Base-by-base conservation (phyloP, 441 rosid genomes). In the Euphorbia corollata region DNA sequence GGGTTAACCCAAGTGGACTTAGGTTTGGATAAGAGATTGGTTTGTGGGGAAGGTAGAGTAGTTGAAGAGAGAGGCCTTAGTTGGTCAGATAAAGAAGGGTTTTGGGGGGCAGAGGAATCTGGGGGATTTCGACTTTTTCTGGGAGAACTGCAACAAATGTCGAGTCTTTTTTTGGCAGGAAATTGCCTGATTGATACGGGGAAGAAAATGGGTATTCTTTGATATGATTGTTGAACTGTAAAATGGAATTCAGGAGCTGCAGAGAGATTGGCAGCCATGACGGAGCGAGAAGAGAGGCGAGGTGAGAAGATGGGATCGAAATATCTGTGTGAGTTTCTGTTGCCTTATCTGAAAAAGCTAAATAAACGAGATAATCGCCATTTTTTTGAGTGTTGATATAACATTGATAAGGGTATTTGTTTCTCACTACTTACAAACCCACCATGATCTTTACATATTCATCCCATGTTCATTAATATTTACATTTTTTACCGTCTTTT, bases 1-100 rank as follows among this genome's bases (percentile, higher is more conserved):
- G 97, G 98, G 75, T 90, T 93, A 71, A 90, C 90, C 96, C 93
- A 90, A 3, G 83, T 87, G 59, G 98, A 89, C 77, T 90, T 88
- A 5, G 97, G 96, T 62, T 87, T 89, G 16, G 87, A 74, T 73
- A 87, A 71, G 78, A 83, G 73, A 6, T 74, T 78, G 63, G 82
- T 68, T 71, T 75, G 76, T 60, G 71, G 70, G 18, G 62, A 71
- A n/a, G 86, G 75, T 50, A 90, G 87, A 6, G 86, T 84, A 47
- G 92, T 84, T 20, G 86, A 60, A 38, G 91, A 87, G 67, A 90
- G 86, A 61, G 92, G 88, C 80, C 78, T 84, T 61, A 90, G 97
- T 64, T 90, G 98, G 59, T 90, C 97, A 57, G 96, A 84, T 45
- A 92, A 79, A 77, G 98, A 86, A 48, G 91, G 82, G 64, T 36